Evolutionary conservation across 139 green algal species (phyloP).

Genomic region (Astrephomene gubernaculifera): DNA sequence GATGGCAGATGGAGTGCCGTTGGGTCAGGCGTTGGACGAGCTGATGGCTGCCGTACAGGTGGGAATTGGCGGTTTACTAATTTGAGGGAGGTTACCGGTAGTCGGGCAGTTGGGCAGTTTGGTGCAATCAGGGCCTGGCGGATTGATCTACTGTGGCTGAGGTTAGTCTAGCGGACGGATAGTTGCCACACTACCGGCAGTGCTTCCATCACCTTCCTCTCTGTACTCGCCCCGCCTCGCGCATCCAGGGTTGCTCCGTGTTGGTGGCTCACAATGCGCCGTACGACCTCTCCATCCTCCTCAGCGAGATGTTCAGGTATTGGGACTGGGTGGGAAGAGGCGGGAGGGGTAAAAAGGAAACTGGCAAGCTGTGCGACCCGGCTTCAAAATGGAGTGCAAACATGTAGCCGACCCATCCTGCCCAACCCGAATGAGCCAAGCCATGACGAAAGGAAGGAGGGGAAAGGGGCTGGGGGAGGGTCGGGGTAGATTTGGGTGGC

Average conservation of each 20-base stretch:
- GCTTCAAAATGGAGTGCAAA: too few relatives aligned
- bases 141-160: neutral
- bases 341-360: neutral
- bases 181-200: neutral
- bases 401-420: too few relatives aligned
- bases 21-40: neutral
- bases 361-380: neutral
- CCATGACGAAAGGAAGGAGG: too few relatives aligned
- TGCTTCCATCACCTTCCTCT: neutral
- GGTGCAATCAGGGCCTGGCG: too few relatives aligned
- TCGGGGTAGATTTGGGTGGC: neutral
- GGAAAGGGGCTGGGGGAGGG: too few relatives aligned
- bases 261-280: neutral
- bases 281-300: neutral
- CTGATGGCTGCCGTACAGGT: neutral
- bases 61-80: too few relatives aligned
- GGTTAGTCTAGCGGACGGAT: too few relatives aligned
- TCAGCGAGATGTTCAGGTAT: constrained; percentile 13
- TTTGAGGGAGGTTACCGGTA: too few relatives aligned
- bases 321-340: neutral
- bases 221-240: neutral
- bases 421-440: too few relatives aligned
- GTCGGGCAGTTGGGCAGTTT: too few relatives aligned
- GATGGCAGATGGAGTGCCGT: neutral
- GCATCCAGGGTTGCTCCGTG: neutral